Evolutionary conservation across 2,329 filamentous ascomycete genomes (phyloP), one percentile per base, ranked within the genome.

Genomic region (Nemania abortiva): DNA sequence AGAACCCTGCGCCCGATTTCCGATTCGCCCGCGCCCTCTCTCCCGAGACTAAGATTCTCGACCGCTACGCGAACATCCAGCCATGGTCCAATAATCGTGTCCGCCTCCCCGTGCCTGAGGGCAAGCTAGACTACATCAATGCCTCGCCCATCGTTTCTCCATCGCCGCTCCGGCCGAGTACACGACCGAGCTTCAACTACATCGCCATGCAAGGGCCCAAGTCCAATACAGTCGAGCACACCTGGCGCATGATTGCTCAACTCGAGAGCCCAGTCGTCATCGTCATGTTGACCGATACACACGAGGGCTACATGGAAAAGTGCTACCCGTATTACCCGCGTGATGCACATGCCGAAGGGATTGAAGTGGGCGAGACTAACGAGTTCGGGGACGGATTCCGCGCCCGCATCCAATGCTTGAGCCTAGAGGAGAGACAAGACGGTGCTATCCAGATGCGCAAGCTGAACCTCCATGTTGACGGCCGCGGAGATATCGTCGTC

Each of bases 181-280:
- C 73, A 11, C 77, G 79, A 9, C 81, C 83, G 1, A 79, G 83
- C 2, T 81, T 87, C 56, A 82, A 87, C 63, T 98, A 97, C 80
- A 97, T 99, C 74, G 96, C 95, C 61, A 98, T 97, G 79, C 94
- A 97, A 82, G 96, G 96, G 0, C 96, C 96, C 6, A 97, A 95
- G 76, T 81, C 86, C 68, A 88, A 89, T 29, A 93, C 92, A 18
- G 86, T 91, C 64, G 89, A 90, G 73, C 94, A 97, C 77, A 92
- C 97, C 73, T 99, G 95, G 93, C 93, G 96, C 77, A 99, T 99
- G 96, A 85, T 98, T 42, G 92, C 93, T 79, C 91, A 97, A 76
- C 93, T 87, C 60, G 77, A 83, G 29, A 89, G 90, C 54, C 89
- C 91, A 2, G 94, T 90, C 1, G 93, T 98, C 65, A 91, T 98